phyloP scores from a whole-genome alignment of 106 monocot species.

The Chionographis japonica region DNA sequence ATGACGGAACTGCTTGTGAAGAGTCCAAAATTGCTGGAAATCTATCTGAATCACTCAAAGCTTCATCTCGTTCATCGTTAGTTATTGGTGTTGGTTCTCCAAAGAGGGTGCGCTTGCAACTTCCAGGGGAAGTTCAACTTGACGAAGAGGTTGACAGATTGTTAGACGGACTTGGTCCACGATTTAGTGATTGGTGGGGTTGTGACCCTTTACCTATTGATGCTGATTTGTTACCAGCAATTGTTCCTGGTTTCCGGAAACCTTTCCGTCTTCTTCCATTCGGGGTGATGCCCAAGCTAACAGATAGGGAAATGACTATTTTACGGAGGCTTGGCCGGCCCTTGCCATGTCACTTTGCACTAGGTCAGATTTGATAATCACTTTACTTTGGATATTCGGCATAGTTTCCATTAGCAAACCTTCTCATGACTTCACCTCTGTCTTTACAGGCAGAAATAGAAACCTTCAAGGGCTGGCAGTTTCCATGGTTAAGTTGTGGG shows the following conservation, averaged over 20 bases:
- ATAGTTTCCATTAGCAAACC: not conserved
- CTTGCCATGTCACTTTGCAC: conserved; percentile 87
- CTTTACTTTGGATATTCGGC: conserved; percentile 1
- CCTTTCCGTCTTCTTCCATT: conserved; percentile 93
- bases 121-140: conserved; percentile 68
- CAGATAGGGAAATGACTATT: conserved; percentile 81
- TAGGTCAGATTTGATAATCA: conserved; percentile 40
- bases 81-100: conserved; percentile 80
- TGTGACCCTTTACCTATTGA: conserved; percentile 78
- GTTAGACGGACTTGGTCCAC: conserved; percentile 88
- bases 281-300: conserved; percentile 79
- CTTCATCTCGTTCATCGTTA: conserved; percentile 19
- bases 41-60: conserved; percentile 9
- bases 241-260: conserved; percentile 71
- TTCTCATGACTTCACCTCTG: conserved; percentile 1
- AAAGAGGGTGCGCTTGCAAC: conserved; percentile 60
- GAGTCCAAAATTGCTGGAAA: conserved; percentile 14
- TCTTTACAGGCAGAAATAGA: conserved; percentile 72
- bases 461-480: conserved; percentile 87
- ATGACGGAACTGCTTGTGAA: conserved; percentile 6
- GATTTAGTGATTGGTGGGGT: conserved; percentile 99
- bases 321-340: conserved; percentile 69
- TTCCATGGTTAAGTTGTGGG: conserved; percentile 93
- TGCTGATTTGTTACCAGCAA: conserved; percentile 84
- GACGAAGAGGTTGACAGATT: conserved; percentile 74